These are phyloP conservation scores for Phytopythium vexans DNA, from an alignment of 352 stramenopile species.

Conservation along the genomic window DNA sequence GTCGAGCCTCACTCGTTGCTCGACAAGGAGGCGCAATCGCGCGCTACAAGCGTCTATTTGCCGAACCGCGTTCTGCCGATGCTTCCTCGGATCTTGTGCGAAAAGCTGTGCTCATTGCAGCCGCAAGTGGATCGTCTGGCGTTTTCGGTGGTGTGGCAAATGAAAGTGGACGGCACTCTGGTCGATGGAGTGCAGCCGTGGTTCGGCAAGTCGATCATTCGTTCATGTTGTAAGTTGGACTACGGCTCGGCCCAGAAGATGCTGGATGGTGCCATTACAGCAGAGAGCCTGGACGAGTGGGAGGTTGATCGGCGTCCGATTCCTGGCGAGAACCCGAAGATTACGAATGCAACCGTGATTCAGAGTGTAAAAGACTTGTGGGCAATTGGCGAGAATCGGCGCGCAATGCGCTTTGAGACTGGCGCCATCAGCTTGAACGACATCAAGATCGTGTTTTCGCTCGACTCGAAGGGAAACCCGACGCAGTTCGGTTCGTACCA, in stretches of 20 bases:
- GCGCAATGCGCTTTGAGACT: constrained; percentile 87
- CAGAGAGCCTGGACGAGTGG: constrained; percentile 71
- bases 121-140: constrained; percentile 95
- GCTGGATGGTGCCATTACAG: constrained; percentile 88
- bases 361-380: constrained; percentile 69
- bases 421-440: constrained; percentile 92
- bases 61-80: constrained; percentile 95
- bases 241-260: constrained; percentile 97
- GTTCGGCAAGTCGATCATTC: constrained; percentile 98
- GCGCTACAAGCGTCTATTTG: constrained; percentile 97
- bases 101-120: constrained; percentile 97
- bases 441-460: constrained; percentile 92
- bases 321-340: constrained; percentile 31
- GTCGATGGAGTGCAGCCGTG: constrained; percentile 87
- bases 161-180: constrained; percentile 94
- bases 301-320: constrained; percentile 48
- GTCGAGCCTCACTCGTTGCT: constrained; percentile 86
- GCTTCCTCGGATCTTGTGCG: constrained; percentile 95
- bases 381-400: constrained; percentile 59
- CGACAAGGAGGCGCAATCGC: constrained; percentile 91
- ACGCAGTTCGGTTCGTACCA: constrained; percentile 86
- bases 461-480: constrained; percentile 92
- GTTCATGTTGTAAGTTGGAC: constrained; percentile 95
- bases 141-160: constrained; percentile 95
- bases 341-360: constrained; percentile 57